These are phyloP conservation scores for Penicillium carneum DNA, from an alignment of 2,329 filamentous ascomycete genomes.

Conservation along the genomic window DNA sequence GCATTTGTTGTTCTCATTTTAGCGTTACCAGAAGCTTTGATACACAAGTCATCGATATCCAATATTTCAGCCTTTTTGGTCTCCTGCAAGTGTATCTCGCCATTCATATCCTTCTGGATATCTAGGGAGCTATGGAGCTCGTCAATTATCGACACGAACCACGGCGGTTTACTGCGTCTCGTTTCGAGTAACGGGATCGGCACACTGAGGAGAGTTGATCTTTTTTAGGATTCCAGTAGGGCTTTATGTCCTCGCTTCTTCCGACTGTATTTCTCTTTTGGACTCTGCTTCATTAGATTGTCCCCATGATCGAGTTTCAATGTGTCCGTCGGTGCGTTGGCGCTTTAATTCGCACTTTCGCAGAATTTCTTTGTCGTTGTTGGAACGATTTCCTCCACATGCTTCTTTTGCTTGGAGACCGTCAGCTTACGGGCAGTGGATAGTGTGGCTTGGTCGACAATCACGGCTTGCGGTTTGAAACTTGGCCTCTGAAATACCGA, in stretches of 20 bases:
- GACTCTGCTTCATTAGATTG: neutral
- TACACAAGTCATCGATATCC: constrained; percentile 10
- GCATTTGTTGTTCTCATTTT: constrained; percentile 7
- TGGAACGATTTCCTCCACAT: no score
- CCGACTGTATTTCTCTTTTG: no score
- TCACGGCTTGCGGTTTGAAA: no score
- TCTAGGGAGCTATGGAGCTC: no score
- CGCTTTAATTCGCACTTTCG: neutral
- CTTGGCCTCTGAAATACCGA: no score
- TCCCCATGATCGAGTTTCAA: neutral
- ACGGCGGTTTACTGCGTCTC: neutral
- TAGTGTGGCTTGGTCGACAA: no score
- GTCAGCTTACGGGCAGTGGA: no score
- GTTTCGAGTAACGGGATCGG: neutral
- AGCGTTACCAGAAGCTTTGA: constrained; percentile 13
- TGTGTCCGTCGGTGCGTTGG: neutral
- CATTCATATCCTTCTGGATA: neutral
- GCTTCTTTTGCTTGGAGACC: neutral
- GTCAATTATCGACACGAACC: no score
- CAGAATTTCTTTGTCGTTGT: neutral
- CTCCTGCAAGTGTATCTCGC: neutral
- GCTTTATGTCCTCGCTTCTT: no score
- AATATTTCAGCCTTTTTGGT: neutral
- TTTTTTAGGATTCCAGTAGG: no score
- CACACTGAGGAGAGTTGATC: no score